Evolutionary conservation across 805 yeast species (phyloP), one percentile per base, ranked within the genome.

Genomic region (Scheffersomyces amazonensis): DNA sequence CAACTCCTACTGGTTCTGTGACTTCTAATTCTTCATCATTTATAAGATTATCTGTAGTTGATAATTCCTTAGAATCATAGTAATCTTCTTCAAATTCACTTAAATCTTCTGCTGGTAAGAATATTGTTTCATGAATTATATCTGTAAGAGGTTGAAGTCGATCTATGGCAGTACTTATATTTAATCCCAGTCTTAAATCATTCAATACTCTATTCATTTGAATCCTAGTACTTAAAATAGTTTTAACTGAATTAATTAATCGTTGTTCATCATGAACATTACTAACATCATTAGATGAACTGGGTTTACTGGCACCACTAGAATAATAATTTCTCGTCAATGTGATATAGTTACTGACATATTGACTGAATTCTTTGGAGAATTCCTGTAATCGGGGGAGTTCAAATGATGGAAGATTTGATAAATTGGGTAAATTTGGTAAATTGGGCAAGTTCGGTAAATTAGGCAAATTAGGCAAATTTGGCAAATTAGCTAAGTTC

Each of bases 1-100:
- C 67, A 12, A 78, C 76, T 0, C 80, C 82, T n/a, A 61, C 70
- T 0, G 85, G 83, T 44, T 76, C 84, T 4, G 76, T 66, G 4
- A 22, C 15, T 21, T 45, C 44, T 27, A 31, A 32, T 4, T 28
- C 40, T 9, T 38, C 46, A 13, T 43, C 39, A 13, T 4, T 19
- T 3, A n/a, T n/a, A 17, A n/a, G 32, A 30, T 16, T 12, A 12
- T 22, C 35, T 13, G 21, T 21, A n/a, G 18, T 22, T 7, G 24
- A 34, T 9, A 33, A 21, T 37, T 50, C 51, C 38, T 44, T 22
- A 9, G 51, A 58, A 18, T 53, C 61, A 31, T 33, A 30, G 27
- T 40, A 37, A 20, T 58, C 64, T 19, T 49, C 58, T 13, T 52
- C 60, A 29, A 37, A 43, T 12, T 59, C 64, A 23, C 51, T 49